A percentile compares a stretch with the other conserved stretches of the same genome.
Evolutionary conservation across 345 rosid genomes (phyloP).

Genomic region (Salix viminalis): DNA sequence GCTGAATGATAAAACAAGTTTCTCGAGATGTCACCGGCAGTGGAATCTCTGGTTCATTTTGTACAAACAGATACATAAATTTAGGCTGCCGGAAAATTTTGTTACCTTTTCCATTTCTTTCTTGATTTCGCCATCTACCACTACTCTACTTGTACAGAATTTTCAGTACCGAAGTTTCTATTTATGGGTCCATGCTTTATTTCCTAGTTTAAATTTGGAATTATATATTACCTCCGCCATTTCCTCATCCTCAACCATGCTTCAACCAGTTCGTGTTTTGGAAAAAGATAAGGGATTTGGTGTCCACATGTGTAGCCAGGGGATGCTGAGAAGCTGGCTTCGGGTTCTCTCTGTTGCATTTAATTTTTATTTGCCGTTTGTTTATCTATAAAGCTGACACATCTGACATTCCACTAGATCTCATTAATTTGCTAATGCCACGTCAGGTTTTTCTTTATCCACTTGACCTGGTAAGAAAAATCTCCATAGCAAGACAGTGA

Average conservation of each 20-base stretch:
- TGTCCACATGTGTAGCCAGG: neutral
- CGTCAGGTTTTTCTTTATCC: neutral
- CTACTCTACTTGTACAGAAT: slow-evolving; percentile 34
- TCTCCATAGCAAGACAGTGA: neutral
- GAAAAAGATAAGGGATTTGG: neutral
- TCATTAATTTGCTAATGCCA: slow-evolving; percentile 17
- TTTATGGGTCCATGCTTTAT: neutral
- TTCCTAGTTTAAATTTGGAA: neutral
- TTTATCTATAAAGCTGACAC: slow-evolving; percentile 29
- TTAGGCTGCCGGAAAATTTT: slow-evolving; percentile 51
- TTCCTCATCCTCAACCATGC: neutral
- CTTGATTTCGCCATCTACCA: slow-evolving; percentile 6
- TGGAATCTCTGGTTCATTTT: slow-evolving; percentile 30
- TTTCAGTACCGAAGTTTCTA: slow-evolving; percentile 22
- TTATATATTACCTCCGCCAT: neutral
- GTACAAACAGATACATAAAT: slow-evolving; percentile 30
- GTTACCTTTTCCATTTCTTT: slow-evolving; percentile 24
- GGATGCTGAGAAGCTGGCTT: slow-evolving; percentile 8
- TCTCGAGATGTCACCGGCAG: slow-evolving; percentile 35
- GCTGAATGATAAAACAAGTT: slow-evolving; percentile 35
- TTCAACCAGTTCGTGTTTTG: neutral
- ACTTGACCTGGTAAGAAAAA: neutral
- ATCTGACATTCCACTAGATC: slow-evolving; percentile 49
- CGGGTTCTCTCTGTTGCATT: slow-evolving; percentile 19
- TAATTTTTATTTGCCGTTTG: neutral